Evolutionary conservation across 768 basidiomycete species (phyloP), one percentile per base, ranked within the genome.

Genomic region (Porpolomopsis calyptriformis): DNA sequence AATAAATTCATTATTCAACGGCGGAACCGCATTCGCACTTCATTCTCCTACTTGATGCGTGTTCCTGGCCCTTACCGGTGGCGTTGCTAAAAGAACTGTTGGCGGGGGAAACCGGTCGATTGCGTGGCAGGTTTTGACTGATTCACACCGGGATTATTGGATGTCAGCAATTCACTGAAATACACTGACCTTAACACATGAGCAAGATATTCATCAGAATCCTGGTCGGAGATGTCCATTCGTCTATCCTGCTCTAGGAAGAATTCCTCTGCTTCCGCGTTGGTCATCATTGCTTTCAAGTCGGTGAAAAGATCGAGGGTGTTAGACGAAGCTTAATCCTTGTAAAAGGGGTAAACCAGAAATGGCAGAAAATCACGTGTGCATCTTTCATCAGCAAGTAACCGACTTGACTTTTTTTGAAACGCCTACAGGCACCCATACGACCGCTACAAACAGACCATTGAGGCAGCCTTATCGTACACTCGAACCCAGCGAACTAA

Each of bases 171-270:
- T n/a, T n/a, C n/a, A n/a, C n/a, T 12, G 25, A 20, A 35, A 35
- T 35, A 4, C 35, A 8, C 29, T 31, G 7, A 31, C 14, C 9
- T 38, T 11, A 35, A 19, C 7, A 22, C 11, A 7, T 18, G 60
- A 36, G 59, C 58, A 38, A 74, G 50, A 51, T 74, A 80, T 37
- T 71, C 68, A 12, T 72, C 64, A 38, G 73, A 50, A 31, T 73
- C 70, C 56, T 79, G 76, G 31, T 77, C 72, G 2, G 75, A 72
- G 14, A 74, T 48, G 38, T 64, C 68, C 76, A 80, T 74, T 7
- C 65, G 67, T 44, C 59, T 61, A 42, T 80, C 73, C 57, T 74
- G 76, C 57, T 80, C 78, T 18, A 57, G 58, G 53, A 74, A 81
- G 50, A 77, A 80, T 1, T 61, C 58, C 9, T 76, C 66, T 10